Base-by-base conservation (phyloP, 2,329 filamentous ascomycete genomes). In the Trichoderma arundinaceum region DNA sequence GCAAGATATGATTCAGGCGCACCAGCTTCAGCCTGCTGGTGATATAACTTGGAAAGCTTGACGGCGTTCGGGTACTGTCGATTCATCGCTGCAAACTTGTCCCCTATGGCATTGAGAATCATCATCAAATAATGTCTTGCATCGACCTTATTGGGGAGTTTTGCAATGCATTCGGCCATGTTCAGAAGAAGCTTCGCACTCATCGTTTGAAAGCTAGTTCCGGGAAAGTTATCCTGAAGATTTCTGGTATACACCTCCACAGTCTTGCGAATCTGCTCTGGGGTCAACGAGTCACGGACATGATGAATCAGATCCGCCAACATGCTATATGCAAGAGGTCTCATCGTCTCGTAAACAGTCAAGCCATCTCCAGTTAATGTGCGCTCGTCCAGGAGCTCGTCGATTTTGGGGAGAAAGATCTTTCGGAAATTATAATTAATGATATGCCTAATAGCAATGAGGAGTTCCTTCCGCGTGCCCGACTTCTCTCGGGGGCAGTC, bases 191-290 rank as follows among this genome's bases (percentile, higher is more conserved):
- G 83, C 77, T 98, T 99, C 0, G 95, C 96, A 72, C 95, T 98
- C 95, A 99, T 99, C 0, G 95, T 99, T 77, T 99, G 96, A 75
- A 99, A 99, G 77, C 94, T 99, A 0, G 96, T 98, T 8, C 96
- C 96, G 0, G 95, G 96, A 69, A 97, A 97, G 69, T 92, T 92
- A 76, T 98, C 95, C 74, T 97, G 93, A 22, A 99, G 82, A 73
- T 98, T 98, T 74, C 90, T 92, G 1, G 96, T 98, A 77, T 99
- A 99, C 4, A 99, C 95, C 75, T 97, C 92, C 9, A 99, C 93
- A 0, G 96, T 98, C 74, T 94, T 92, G 53, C 94, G 88, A 68
- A 99, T 99, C 79, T 98, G 95, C 70, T 94, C 90, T 9, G 92
- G 91, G 22, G 86, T 88, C 22, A 99, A 82, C n/a, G 89, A 89